Evolutionary conservation across 257 asterid genomes (phyloP).

Genomic region (Ehretia macrophylla): DNA sequence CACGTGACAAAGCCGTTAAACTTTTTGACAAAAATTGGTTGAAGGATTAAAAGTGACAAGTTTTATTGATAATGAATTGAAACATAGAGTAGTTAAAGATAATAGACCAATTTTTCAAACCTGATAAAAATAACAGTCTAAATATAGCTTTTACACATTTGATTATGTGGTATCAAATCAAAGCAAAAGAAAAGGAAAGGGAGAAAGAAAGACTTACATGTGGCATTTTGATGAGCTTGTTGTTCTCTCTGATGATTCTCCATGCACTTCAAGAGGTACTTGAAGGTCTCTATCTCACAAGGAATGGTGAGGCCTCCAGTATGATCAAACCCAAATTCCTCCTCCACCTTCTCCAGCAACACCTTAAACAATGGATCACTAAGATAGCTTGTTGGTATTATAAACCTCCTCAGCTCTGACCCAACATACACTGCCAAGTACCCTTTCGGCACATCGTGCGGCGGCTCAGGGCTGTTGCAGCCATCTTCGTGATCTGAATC

Average conservation of each 20-base stretch:
- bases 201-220: conserved; percentile 1
- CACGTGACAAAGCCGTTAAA: no score
- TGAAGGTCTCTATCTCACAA: conserved; percentile 60
- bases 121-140: no score
- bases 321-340: conserved; percentile 56
- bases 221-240: conserved; percentile 13
- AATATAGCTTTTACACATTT: no score
- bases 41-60: no score
- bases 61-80: no score
- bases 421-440: conserved; percentile 58
- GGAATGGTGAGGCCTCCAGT: conserved; percentile 54
- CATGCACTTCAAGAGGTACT: conserved; percentile 50
- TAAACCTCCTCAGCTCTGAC: conserved; percentile 52
- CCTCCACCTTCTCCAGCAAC: conserved; percentile 54
- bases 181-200: not conserved
- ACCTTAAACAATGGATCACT: conserved; percentile 48
- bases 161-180: no score
- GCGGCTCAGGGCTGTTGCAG: conserved; percentile 51
- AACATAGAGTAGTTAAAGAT: no score
- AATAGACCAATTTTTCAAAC: no score
- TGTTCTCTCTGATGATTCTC: conserved; percentile 42
- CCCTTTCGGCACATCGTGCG: conserved; percentile 42
- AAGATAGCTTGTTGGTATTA: conserved; percentile 53
- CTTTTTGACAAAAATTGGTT: no score
- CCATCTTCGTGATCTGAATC: conserved; percentile 54